These are phyloP conservation scores for Salix purpurea DNA, from an alignment of 345 rosid genomes.

Conservation along the genomic window DNA sequence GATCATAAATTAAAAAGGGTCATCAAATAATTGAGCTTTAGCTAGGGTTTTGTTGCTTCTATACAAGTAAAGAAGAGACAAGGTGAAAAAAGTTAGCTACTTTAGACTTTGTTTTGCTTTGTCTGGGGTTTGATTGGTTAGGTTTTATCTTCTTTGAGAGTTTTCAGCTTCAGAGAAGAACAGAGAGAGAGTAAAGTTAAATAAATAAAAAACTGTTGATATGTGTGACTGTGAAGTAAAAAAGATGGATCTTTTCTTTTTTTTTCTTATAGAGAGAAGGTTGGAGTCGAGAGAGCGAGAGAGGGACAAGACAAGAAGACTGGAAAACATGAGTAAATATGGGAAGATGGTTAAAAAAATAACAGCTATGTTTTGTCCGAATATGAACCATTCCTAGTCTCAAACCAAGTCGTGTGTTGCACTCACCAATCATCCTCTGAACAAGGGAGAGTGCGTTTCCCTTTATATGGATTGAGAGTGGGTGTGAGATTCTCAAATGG, in stretches of 20 bases:
- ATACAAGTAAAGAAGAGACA: not conserved
- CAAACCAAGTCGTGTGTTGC: not conserved
- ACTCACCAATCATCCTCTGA: constrained; percentile 9
- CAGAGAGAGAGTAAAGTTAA: constrained; percentile 33
- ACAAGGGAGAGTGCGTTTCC: not conserved
- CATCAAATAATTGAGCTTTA: constrained; percentile 29
- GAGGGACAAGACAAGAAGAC: not conserved
- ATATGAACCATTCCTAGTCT: not conserved
- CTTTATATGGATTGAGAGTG: not conserved
- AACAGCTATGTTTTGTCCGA: constrained; percentile 21
- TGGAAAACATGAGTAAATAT: not conserved
- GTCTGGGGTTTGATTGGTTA: constrained; percentile 23
- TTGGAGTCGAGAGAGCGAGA: not conserved
- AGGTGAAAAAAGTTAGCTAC: constrained; percentile 17
- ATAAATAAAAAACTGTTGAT: constrained; percentile 54
- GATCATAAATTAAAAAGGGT: constrained; percentile 28
- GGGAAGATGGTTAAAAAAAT: not conserved
- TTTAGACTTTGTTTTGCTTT: constrained; percentile 33
- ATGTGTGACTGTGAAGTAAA: constrained; percentile 31
- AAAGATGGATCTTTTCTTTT: constrained; percentile 1
- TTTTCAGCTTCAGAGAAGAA: constrained; percentile 26
- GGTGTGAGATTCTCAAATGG: not conserved
- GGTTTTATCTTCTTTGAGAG: constrained; percentile 48
- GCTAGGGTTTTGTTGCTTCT: constrained; percentile 26
- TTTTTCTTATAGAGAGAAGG: constrained; percentile 12